Evolutionary conservation across 805 yeast genomes (phyloP), one percentile per base, ranked within the genome.

Genomic region (Lipomyces kockii): DNA sequence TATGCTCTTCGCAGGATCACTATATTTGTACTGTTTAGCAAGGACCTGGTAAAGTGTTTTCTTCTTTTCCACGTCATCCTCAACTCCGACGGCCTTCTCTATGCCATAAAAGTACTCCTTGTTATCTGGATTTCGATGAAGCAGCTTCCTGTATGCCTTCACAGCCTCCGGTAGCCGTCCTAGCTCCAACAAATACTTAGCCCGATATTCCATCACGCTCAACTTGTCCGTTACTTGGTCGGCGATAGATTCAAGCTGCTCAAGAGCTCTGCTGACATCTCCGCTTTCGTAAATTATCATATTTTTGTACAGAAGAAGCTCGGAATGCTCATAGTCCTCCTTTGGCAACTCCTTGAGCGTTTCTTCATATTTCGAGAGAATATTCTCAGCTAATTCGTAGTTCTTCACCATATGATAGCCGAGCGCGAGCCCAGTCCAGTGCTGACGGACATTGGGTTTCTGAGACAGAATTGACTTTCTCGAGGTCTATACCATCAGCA

Each of bases 91-190:
- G 2, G 91, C 81, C 29, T 82, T 77, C 75, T 94, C 97, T 69
- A 95, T 81, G 53, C 84, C 78, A 60, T 79, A 77, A 76, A 91
- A 93, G 75, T 91, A 92, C 12, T 77, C 80, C 49, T 81, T 80
- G 73, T 89, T 85, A 75, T 92, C 97, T 0, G 98, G 97, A 77
- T 94, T 94, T 75, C 97, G 87, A 76, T 89, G 86, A 66, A 94
- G 81, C 65, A 94, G 81, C 65, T 83, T 80, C 76, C 97, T 85
- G 75, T 88, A 90, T 53, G 86, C 82, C 60, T 84, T 73, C 20
- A 91, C 86, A 0, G 97, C 94, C 63, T 90, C 91, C 63, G 85
- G 81, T 14, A 76, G 74, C 56, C 82, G 80, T 9, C 87, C 89
- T 66, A 90, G 78, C 53, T 86, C 82, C 77, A 87, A 78, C 63